Base-by-base conservation (phyloP, 345 rosid genomes). In the Lagerstroemia speciosa region DNA sequence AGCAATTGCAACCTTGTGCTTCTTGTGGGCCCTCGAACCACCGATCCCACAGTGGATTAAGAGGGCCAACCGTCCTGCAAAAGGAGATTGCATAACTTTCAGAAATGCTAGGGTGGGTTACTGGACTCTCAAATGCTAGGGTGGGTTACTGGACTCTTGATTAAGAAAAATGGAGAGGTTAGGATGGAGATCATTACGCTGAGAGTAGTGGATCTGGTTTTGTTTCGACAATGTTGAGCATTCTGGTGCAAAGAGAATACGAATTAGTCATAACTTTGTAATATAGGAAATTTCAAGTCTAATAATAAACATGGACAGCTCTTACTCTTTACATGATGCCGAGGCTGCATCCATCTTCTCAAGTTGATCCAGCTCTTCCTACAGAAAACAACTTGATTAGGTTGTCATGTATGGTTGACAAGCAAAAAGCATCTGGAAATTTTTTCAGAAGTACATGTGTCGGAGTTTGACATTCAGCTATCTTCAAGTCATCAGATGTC, bases 11-110 rank as follows among this genome's bases (percentile, higher is more conserved):
- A 57, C 97, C 79, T 70, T 79, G 74, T 0, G 85, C 79, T 46
- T 90, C 91, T 70, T 72, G 82, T 29, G 90, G 88, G 15, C 91
- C 78, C 78, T 90, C 87, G 68, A 93, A 93, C 98, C 98, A 93
- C 64, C 83, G 87, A 75, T 93, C 96, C 98, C 98, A 93, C 19
- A 64, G 14, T 0, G 87, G 77, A 66, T 87, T 87, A 24, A 75
- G 64, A 5, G 96, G 97, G n/a, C 96, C 94, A 62, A 16, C 72
- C 66, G 97, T 87, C 79, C 98, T 90, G 89, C 55, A 66, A 77
- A 27, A 69, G 26, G 30, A 36, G 69, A 36, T 3, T 9, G n/a
- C 2, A 3, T 2, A 33, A 16, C 32, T 26, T 38, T 65, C 32
- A 65, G 32, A 34, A 27, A 10, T 15, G 14, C 33, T 38, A 19